A percentile compares a stretch with the other conserved stretches of the same genome.
Evolutionary conservation across 202 grass and related monocot genomes (phyloP).

Genomic region (Carex sylvatica): DNA sequence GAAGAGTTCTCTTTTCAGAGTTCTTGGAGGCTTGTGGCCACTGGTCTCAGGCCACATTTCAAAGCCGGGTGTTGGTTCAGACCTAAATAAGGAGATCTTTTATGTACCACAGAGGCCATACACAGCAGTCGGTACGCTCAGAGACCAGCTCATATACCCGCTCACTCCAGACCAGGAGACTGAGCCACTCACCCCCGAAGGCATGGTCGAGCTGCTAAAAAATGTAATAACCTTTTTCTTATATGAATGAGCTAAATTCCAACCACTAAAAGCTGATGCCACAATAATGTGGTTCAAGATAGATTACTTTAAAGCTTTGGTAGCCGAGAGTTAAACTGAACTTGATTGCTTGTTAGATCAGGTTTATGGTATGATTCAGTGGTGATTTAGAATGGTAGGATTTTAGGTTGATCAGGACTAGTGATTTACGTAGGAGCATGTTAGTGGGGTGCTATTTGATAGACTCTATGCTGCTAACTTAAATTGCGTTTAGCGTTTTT

Average conservation of each 20-base stretch:
- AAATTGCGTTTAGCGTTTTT: too few species aligned
- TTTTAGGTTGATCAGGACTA: background rate
- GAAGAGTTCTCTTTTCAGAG: slow-evolving; percentile 97
- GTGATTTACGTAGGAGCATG: too few species aligned
- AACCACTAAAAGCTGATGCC: background rate
- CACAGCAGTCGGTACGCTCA: slow-evolving; percentile 96
- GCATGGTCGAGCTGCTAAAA: slow-evolving; percentile 88
- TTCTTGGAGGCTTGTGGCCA: slow-evolving; percentile 97
- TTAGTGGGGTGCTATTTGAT: too few species aligned
- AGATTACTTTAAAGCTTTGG: slow-evolving; percentile 9
- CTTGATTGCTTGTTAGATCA: slow-evolving; percentile 31
- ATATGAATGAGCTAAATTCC: slow-evolving; percentile 11
- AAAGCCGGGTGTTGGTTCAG: slow-evolving; percentile 95
- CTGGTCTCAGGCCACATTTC: slow-evolving; percentile 94
- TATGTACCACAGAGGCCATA: slow-evolving; percentile 99
- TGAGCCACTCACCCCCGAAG: slow-evolving; percentile 66
- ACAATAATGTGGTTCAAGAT: background rate
- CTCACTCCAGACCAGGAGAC: slow-evolving; percentile 81
- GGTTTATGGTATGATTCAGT: background rate
- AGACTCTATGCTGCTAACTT: too few species aligned
- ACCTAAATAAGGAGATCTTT: slow-evolving; percentile 99
- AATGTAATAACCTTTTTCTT: slow-evolving; percentile 63
- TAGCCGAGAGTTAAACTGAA: slow-evolving; percentile 27
- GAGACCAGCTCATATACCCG: slow-evolving; percentile 97
- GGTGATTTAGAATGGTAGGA: background rate